Percentiles rank a stretch among this genome's conserved stretches.
These are phyloP conservation scores for Trichoderma polysporum DNA, from an alignment of 2,329 filamentous ascomycete species.

Conservation along the genomic window DNA sequence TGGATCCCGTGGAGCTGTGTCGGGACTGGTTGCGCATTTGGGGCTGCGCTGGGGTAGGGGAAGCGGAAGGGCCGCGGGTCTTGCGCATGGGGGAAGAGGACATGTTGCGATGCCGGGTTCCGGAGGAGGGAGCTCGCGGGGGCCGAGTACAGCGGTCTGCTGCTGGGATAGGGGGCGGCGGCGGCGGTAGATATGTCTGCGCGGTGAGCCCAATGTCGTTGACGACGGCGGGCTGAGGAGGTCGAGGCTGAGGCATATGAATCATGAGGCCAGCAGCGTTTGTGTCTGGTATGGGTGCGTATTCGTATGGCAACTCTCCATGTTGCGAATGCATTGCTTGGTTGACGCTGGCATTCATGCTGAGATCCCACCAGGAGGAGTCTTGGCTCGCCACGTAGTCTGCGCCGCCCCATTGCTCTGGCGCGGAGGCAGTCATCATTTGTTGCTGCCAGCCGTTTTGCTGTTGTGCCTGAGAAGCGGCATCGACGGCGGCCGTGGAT, in stretches of 20 bases:
- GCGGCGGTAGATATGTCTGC: conserved; percentile 39
- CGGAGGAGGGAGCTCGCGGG: conserved; percentile 55
- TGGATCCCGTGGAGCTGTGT: conserved; percentile 42
- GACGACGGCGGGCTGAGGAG: conserved; percentile 37
- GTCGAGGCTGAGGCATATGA: conserved; percentile 51
- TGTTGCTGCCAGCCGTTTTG: conserved; percentile 26
- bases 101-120: conserved; percentile 46
- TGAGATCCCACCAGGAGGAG: conserved; percentile 28
- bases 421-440: conserved; percentile 25
- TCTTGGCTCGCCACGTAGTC: conserved; percentile 33
- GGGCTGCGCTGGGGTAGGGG: conserved; percentile 39
- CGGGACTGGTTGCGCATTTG: conserved; percentile 32
- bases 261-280: conserved; percentile 49
- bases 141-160: conserved; percentile 45
- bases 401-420: conserved; percentile 28
- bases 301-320: conserved; percentile 43
- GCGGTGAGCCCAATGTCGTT: conserved; percentile 36
- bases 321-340: conserved; percentile 44
- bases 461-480: conserved; percentile 19
- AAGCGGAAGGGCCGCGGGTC: conserved; percentile 40
- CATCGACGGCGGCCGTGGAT: background rate
- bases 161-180: conserved; percentile 32
- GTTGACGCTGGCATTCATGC: conserved; percentile 38
- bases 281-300: conserved; percentile 34
- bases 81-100: conserved; percentile 44